phyloP scores from a whole-genome alignment of 1,284 basidiomycete species.

The Austroboletus novae-zelandiae region DNA sequence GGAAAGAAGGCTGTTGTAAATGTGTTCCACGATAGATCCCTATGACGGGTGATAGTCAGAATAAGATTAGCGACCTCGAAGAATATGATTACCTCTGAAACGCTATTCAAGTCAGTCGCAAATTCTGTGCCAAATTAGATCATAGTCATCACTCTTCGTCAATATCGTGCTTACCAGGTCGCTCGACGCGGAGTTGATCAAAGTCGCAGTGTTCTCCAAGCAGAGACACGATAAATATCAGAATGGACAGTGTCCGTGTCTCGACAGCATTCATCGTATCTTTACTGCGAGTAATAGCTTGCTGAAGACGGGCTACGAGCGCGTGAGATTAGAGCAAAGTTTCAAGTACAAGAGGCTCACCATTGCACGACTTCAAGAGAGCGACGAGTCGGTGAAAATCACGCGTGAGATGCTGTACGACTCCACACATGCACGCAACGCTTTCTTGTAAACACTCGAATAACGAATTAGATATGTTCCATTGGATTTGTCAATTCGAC shows the following conservation, averaged over 20 bases:
- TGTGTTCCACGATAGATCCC: conserved; percentile 77
- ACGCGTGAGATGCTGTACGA: conserved; percentile 83
- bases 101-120: conserved; percentile 53
- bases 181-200: conserved; percentile 66
- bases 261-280: conserved; percentile 37
- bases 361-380: conserved; percentile 79
- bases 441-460: conserved; percentile 80
- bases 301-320: conserved; percentile 51
- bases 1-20: conserved; percentile 71
- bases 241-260: conserved; percentile 48
- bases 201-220: conserved; percentile 89
- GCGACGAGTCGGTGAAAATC: conserved; percentile 77
- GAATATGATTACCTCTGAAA: conserved; percentile 49
- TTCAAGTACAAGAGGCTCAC: conserved; percentile 39
- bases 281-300: conserved; percentile 42
- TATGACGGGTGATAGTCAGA: conserved; percentile 29
- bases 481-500: conserved; percentile 16
- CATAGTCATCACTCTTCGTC: background rate
- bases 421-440: conserved; percentile 87
- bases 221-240: conserved; percentile 81
- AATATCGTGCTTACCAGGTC: conserved; percentile 43
- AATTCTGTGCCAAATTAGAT: conserved; percentile 39
- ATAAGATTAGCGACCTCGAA: too few relatives aligned
- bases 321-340: conserved; percentile 2
- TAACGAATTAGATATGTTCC: conserved; percentile 1